phyloP scores from a whole-genome alignment of 768 basidiomycete species.

The Pleurotus pulmonarius region DNA sequence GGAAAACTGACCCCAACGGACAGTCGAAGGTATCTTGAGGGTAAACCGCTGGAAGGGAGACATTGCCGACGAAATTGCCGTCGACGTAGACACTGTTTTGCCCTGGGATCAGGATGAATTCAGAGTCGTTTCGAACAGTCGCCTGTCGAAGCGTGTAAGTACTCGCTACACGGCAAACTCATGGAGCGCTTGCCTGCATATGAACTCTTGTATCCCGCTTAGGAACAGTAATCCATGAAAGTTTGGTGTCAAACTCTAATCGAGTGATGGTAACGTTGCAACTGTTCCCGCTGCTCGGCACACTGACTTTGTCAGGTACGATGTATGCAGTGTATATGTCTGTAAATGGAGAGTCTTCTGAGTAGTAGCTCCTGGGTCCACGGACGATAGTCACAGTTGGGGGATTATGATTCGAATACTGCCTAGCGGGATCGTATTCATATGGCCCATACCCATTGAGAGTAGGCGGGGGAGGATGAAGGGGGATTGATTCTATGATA shows the following conservation, averaged over 20 bases:
- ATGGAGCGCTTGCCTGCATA: slow-evolving; percentile 15
- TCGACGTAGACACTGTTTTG: slow-evolving; percentile 24
- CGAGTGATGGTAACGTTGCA: slow-evolving; percentile 27
- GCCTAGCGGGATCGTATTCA: no score
- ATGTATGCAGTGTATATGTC: slow-evolving; percentile 32
- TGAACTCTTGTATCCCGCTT: slow-evolving; percentile 9
- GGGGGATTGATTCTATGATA: no score
- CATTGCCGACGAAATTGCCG: slow-evolving; percentile 23
- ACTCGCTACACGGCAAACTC: not conserved
- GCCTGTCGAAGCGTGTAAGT: slow-evolving; percentile 13
- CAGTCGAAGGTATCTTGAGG: slow-evolving; percentile 28
- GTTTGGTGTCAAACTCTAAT: not conserved
- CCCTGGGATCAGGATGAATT: slow-evolving; percentile 21
- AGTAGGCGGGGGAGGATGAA: no score
- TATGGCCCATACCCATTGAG: no score
- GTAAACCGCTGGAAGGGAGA: slow-evolving; percentile 19
- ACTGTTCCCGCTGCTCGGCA: slow-evolving; percentile 31
- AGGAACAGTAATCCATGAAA: slow-evolving; percentile 1
- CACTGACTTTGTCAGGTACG: slow-evolving; percentile 36
- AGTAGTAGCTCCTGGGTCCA: no score
- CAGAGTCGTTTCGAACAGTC: slow-evolving; percentile 23
- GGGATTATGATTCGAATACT: no score
- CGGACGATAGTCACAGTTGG: no score
- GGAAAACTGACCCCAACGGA: slow-evolving; percentile 20
- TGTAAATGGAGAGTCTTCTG: no score